phyloP scores from a whole-genome alignment of 331 rosid species.

The Telfairia occidentalis region DNA sequence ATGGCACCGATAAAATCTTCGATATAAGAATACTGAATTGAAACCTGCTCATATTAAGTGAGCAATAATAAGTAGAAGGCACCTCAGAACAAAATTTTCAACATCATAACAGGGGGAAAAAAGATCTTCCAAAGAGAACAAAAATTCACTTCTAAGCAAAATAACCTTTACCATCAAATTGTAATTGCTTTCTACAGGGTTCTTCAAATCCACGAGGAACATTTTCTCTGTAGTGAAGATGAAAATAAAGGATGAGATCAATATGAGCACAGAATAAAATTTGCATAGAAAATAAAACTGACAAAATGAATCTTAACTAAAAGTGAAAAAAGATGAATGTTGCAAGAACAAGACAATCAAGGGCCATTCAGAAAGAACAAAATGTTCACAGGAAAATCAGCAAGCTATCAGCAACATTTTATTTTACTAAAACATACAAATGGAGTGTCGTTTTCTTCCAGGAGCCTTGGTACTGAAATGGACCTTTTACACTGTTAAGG shows the following conservation, averaged over 20 bases:
- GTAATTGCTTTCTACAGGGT: slow-evolving; percentile 23
- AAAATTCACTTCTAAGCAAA: background rate
- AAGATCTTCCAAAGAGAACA: background rate
- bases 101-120: background rate
- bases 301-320: background rate
- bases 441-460: slow-evolving; percentile 80
- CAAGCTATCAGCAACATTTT: background rate
- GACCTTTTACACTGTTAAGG: slow-evolving; percentile 46
- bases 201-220: slow-evolving; percentile 28
- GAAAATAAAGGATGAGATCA: slow-evolving; percentile 1
- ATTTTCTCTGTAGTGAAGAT: slow-evolving; percentile 49
- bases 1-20: slow-evolving; percentile 74
- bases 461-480: slow-evolving; percentile 61
- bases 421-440: slow-evolving; percentile 33
- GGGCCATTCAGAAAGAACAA: background rate
- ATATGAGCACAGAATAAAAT: background rate
- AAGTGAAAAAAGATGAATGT: background rate
- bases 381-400: background rate
- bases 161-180: slow-evolving; percentile 55
- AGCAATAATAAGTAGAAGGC: background rate
- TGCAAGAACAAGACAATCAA: background rate
- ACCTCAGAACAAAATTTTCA: background rate
- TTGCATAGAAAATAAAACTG: background rate
- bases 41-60: slow-evolving; percentile 48
- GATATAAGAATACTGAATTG: slow-evolving; percentile 63